Percentiles rank a stretch among this genome's conserved stretches.
phyloP scores from a whole-genome alignment of 148 eudicot species.

The Chenopodium berlandieri region DNA sequence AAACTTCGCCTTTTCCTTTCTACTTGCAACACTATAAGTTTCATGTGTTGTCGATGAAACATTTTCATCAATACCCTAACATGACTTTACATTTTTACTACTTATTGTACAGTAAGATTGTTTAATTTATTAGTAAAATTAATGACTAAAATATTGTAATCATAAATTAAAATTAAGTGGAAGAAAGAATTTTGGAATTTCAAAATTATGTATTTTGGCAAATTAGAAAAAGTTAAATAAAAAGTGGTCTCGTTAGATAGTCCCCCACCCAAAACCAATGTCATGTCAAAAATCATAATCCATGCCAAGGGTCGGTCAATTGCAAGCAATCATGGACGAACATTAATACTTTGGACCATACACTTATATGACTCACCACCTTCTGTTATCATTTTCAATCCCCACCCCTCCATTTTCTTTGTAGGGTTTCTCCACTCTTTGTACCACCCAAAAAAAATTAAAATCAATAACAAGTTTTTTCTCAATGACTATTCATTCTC shows the following conservation, averaged over 20 bases:
- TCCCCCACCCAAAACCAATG: neutral
- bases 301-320: conserved; percentile 1
- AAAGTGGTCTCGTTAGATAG: neutral
- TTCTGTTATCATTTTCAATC: conserved; percentile 5
- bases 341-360: conserved; percentile 2
- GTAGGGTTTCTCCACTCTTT: neutral
- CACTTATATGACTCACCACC: neutral
- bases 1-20: no score
- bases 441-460: neutral
- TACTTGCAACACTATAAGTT: no score
- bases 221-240: neutral
- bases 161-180: no score
- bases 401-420: neutral
- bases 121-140: no score
- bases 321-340: conserved; percentile 9
- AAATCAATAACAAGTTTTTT: neutral
- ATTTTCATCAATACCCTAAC: no score
- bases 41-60: no score
- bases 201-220: neutral
- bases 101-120: no score
- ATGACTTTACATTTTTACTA: no score
- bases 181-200: neutral
- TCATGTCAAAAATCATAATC: neutral
- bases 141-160: no score
- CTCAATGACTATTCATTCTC: neutral